phyloP scores from a whole-genome alignment of 73 alveolate genomes.

The Paramecium biaurelia region DNA sequence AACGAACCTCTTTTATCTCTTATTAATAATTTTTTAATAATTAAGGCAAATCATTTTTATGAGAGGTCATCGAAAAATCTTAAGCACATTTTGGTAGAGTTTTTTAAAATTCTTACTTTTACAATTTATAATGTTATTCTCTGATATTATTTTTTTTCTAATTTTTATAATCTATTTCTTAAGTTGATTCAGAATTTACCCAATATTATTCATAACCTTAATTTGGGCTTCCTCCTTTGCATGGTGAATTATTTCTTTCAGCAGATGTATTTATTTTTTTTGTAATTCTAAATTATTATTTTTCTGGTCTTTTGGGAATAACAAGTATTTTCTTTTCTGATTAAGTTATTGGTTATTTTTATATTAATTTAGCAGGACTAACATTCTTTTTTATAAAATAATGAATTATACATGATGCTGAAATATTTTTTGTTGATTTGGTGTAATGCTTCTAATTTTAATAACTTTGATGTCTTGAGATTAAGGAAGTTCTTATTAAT shows the following conservation, averaged over 20 bases:
- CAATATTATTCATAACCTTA: not conserved
- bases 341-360: not conserved
- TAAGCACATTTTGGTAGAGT: not conserved
- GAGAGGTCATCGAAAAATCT: conserved; percentile 5
- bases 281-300: not conserved
- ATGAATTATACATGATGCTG: not conserved
- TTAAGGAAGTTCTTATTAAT: not conserved
- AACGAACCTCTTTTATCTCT: not conserved
- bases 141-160: not conserved
- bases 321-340: not conserved
- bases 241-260: not conserved
- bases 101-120: not conserved
- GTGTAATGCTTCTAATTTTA: not conserved
- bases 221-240: not conserved
- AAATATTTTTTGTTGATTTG: not conserved
- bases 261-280: not conserved
- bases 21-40: not conserved
- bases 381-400: not conserved
- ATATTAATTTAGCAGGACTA: not conserved
- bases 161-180: not conserved
- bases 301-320: not conserved
- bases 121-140: not conserved
- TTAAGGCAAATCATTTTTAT: not conserved
- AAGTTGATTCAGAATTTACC: not conserved
- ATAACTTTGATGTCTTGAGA: not conserved